Percentiles rank a stretch among this genome's conserved stretches.
phyloP scores from a whole-genome alignment of 2,329 filamentous ascomycete genomes.

The Fusarium goolgardi region DNA sequence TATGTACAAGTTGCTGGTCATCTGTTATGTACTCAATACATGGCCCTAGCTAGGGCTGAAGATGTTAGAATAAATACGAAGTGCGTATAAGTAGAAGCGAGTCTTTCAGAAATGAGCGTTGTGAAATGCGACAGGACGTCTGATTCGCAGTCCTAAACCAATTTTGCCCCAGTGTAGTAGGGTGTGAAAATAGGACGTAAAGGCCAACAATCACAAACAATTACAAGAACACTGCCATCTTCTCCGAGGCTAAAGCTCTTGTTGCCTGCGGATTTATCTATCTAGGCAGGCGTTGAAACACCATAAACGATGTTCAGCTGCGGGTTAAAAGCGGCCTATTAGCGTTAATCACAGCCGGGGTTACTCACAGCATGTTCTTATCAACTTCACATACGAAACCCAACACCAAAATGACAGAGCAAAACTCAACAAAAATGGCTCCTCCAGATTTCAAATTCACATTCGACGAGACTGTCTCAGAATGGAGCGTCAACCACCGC shows the following conservation, averaged over 20 bases:
- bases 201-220: background rate
- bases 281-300: background rate
- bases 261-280: background rate
- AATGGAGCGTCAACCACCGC: conserved; percentile 42
- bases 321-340: conserved; percentile 11
- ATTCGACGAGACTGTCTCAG: conserved; percentile 41
- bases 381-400: background rate
- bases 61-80: conserved; percentile 27
- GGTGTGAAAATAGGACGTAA: background rate
- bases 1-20: conserved; percentile 33
- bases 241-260: background rate
- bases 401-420: conserved; percentile 21
- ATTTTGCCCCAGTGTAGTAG: background rate
- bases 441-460: conserved; percentile 36
- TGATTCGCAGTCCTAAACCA: background rate
- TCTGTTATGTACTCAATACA: conserved; percentile 30
- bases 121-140: background rate
- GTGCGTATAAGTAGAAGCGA: conserved; percentile 8
- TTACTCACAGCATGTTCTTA: background rate
- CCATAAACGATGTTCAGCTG: background rate
- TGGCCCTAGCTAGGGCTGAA: conserved; percentile 9
- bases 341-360: conserved; percentile 3
- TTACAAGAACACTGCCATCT: background rate
- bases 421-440: background rate
- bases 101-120: background rate